Base-by-base conservation (phyloP, 1,284 basidiomycete species). In the Boletellus sp. region DNA sequence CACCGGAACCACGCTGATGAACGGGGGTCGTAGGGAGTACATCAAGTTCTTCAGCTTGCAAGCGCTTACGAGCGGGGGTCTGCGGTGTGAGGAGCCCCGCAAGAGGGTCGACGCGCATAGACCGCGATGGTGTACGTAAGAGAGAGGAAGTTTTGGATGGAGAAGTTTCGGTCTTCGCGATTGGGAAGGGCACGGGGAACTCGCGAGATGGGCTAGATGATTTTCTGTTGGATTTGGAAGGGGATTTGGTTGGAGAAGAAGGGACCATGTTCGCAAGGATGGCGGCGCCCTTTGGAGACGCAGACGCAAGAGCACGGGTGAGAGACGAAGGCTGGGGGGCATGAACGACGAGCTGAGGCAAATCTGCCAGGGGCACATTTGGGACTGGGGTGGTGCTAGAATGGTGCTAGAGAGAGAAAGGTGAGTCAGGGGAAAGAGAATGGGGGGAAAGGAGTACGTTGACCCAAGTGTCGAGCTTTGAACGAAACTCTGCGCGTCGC, bases 251-350 rank as follows among this genome's bases (percentile, higher is more conserved):
- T 44, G 65, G 67, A 24, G 64, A 70, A 51, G 78, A 79, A 39
- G 75, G 73, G 52, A 64, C 71, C 54, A 72, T 74, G 58, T 67
- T 72, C 50, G 68, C 77, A 54, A 69, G 72, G 52, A 64, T 72
- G 56, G 70, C 60, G 0, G 71, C 60, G 41, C 75, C 74, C 61
- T 86, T 88, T 26, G 88, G 86, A 48, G 87, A 89, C 16, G 81
- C 76, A 44, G 86, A 84, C 21, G 84, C 85, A 49, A 90, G 76
- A 16, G 78, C 77, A 19, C 81, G 80, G 8, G 87, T 89, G 42
- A 90, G 72, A 39, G 80, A 76, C 26, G 87, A 88, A 13, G 81
- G 71, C 63, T 85, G 85, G n/a, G 70, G 60, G 4, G 73, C 54
- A 18, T 52, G 60, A 24, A 69, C 59, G 35, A 73, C 66, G 35